A percentile compares a stretch with the other conserved stretches of the same genome.
phyloP scores from a whole-genome alignment of 306 rosid genomes.

The Argentina anserina region DNA sequence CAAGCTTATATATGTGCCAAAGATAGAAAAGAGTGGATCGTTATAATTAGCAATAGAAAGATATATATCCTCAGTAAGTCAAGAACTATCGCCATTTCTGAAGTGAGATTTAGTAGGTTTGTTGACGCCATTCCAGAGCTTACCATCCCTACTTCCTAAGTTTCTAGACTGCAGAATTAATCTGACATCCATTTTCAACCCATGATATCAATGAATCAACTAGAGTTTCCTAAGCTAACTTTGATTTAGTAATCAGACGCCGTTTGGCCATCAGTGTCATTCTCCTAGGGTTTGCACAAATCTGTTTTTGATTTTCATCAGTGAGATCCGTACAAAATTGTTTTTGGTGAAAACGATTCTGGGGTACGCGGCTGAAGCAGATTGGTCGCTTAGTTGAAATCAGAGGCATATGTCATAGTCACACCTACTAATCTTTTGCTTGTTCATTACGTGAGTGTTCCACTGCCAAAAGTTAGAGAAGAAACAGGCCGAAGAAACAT shows the following conservation, averaged over 20 bases:
- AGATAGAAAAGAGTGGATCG: neutral
- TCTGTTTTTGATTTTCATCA: neutral
- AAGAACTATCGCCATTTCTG: conserved; percentile 19
- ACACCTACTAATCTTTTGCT: too few relatives aligned
- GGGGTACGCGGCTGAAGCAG: neutral
- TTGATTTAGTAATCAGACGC: neutral
- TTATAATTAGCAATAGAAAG: too few relatives aligned
- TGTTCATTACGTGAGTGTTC: too few relatives aligned
- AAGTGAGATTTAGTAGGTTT: conserved; percentile 17
- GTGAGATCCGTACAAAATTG: neutral
- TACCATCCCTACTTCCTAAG: neutral
- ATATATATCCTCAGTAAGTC: neutral
- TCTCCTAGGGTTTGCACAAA: neutral
- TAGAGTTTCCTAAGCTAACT: neutral
- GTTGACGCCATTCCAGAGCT: conserved; percentile 23
- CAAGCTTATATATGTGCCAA: neutral
- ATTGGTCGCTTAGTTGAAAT: neutral
- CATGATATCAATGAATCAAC: neutral
- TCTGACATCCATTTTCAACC: neutral
- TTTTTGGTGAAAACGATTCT: neutral
- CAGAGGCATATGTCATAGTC: too few relatives aligned
- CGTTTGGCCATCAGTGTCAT: neutral
- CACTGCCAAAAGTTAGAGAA: neutral
- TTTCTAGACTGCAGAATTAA: neutral
- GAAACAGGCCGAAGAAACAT: neutral